Evolutionary conservation across 2,329 filamentous ascomycete genomes (phyloP), one percentile per base, ranked within the genome.

Genomic region (Pseudocercospora eumusae): DNA sequence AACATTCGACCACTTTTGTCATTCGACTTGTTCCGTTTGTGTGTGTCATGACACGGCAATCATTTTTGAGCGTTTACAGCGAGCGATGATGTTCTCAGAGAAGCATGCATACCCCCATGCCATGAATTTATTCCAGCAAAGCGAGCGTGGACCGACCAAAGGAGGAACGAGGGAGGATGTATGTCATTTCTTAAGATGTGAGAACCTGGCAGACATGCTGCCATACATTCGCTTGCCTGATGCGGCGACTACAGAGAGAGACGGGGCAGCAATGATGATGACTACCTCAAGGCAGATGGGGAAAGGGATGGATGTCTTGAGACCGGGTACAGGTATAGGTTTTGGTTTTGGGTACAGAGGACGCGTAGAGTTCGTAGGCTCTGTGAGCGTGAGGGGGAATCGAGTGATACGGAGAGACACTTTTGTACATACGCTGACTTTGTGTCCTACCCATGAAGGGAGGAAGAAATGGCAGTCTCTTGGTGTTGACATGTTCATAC

Each of bases 21-120:
- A 56, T 61, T 40, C 49, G 31, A 25, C 25, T 52, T 52, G 4
- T 25, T 52, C 21, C 27, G 21, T 18, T 52, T 31, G 23, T 27
- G 13, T 27, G 23, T 49, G 21, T 31, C 50, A 54, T 40, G 55
- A 50, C 58, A 27, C 44, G 23, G 47, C n/a, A 31, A 31, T 33
- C 28, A 33, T 20, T 42, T 25, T 47, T 23, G 61, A 63, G 61
- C 61, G 61, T 63, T 63, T 31, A 21, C 52, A 63, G 61, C 61
- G 61, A 63, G 56, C 55, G 61, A 44, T 23, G 50, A 28, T 33
- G 23, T 31, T 31, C 25, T 28, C 31, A 56, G 33, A 42, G 33
- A 40, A 56, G 53, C 53, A 56, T 42, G 31, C 53, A 56, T 56
- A 23, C 50, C 27, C 27, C 20, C 20, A 54, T 54, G 13, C 50